Conservation (phyloP, 2,329 filamentous ascomycete species). For the Aulographum hederae region DNA sequence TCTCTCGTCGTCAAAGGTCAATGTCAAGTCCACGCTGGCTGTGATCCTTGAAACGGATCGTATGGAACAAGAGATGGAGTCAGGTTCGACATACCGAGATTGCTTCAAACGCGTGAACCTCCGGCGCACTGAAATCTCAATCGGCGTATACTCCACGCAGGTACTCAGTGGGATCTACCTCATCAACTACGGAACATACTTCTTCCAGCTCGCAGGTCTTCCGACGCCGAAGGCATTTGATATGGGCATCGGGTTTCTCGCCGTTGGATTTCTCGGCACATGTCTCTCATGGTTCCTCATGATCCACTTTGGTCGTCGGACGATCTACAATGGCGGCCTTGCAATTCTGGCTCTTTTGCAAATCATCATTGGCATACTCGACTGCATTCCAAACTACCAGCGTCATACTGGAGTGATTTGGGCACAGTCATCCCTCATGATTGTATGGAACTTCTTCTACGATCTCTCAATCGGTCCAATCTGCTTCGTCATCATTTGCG, state of each 20-base stretch:
- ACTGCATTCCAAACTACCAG: conserved; percentile 28
- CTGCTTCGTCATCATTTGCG: conserved; percentile 20
- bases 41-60: conserved; percentile 89
- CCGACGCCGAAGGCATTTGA: conserved; percentile 22
- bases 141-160: conserved; percentile 32
- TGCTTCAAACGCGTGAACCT: conserved; percentile 68
- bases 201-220: conserved; percentile 28
- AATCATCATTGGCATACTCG: conserved; percentile 68
- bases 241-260: conserved; percentile 37
- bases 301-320: conserved; percentile 53
- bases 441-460: conserved; percentile 19
- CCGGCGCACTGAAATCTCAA: conserved; percentile 58
- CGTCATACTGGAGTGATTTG: conserved; percentile 15
- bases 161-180: conserved; percentile 28
- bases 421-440: conserved; percentile 47
- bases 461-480: conserved; percentile 19
- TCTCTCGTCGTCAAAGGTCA: conserved; percentile 52
- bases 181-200: conserved; percentile 29
- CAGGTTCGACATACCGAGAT: conserved; percentile 57
- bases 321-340: conserved; percentile 53
- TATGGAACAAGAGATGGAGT: conserved; percentile 57
- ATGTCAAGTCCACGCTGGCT: conserved; percentile 67
- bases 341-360: conserved; percentile 59
- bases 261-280: conserved; percentile 61
- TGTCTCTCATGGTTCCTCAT: conserved; percentile 71